Percentiles rank a stretch among this genome's conserved stretches.
These are phyloP conservation scores for Scheffersomyces lignicola DNA, from an alignment of 1,139 yeast species.

Conservation along the genomic window DNA sequence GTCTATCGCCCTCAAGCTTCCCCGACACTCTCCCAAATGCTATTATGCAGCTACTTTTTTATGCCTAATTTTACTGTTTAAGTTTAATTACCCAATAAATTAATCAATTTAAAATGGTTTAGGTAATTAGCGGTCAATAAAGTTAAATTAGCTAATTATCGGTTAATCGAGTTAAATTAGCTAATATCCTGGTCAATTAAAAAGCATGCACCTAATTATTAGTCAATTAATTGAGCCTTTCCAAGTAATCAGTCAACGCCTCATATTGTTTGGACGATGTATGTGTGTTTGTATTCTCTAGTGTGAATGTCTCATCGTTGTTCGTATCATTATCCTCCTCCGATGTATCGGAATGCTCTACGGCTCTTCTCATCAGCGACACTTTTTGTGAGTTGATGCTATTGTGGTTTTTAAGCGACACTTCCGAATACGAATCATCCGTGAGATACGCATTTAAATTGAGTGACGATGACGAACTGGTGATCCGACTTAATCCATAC, in stretches of 20 bases:
- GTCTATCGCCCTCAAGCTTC: too few relatives aligned
- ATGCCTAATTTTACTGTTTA: too few relatives aligned
- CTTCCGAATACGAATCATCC: slow-evolving; percentile 26
- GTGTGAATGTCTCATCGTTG: slow-evolving; percentile 16
- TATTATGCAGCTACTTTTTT: too few relatives aligned
- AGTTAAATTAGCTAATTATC: too few relatives aligned
- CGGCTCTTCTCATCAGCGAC: background rate
- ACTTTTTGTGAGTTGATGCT: slow-evolving; percentile 2
- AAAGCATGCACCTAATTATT: too few relatives aligned
- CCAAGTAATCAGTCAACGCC: slow-evolving; percentile 29
- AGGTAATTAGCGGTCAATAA: too few relatives aligned
- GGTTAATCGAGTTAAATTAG: too few relatives aligned
- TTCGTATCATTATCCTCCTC: slow-evolving; percentile 6
- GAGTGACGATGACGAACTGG: slow-evolving; percentile 44
- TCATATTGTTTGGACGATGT: slow-evolving; percentile 16
- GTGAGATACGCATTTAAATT: slow-evolving; percentile 47
- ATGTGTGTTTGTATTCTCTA: slow-evolving; percentile 12
- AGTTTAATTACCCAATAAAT: too few relatives aligned
- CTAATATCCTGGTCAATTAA: too few relatives aligned
- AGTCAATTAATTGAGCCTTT: slow-evolving; percentile 14
- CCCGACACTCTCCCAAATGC: too few relatives aligned
- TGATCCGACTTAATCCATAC: slow-evolving; percentile 32
- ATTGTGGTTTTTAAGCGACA: slow-evolving; percentile 9
- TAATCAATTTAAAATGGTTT: too few relatives aligned
- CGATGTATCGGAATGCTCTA: background rate